These are phyloP conservation scores for Lasiosphaeria ovina DNA, from an alignment of 495 filamentous ascomycete species.

Conservation along the genomic window DNA sequence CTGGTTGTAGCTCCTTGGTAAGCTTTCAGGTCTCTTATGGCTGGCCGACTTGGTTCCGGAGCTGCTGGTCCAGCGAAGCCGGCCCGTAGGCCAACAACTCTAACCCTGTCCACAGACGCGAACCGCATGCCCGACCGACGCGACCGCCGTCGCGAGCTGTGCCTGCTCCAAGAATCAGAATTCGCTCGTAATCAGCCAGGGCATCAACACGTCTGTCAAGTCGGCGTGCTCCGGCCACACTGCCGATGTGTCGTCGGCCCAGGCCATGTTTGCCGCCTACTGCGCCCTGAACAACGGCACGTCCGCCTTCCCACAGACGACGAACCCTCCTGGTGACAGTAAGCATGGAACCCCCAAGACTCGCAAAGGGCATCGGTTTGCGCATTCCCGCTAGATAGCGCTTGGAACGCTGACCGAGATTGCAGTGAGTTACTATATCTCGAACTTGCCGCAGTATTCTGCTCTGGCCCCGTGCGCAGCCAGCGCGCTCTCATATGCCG, in stretches of 20 bases:
- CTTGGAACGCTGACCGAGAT: constrained; percentile 8
- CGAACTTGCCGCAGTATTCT: constrained; percentile 44
- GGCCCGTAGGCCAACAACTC: background rate
- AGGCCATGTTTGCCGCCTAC: constrained; percentile 48
- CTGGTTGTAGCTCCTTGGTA: constrained; percentile 34
- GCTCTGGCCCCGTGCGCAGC: constrained; percentile 45
- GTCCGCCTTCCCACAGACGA: constrained; percentile 42
- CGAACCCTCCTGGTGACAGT: constrained; percentile 46
- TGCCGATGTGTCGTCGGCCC: constrained; percentile 45
- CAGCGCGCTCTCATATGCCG: constrained; percentile 38
- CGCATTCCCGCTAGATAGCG: too few relatives aligned
- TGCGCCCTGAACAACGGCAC: constrained; percentile 47
- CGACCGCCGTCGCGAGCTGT: constrained; percentile 44
- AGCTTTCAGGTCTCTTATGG: background rate
- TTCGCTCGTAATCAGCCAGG: constrained; percentile 34
- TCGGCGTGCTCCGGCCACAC: constrained; percentile 37
- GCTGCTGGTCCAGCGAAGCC: too few relatives aligned
- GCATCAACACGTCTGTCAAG: constrained; percentile 42
- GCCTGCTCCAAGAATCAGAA: constrained; percentile 50
- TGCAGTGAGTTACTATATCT: constrained; percentile 51
- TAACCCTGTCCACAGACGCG: constrained; percentile 16
- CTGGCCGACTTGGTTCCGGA: background rate
- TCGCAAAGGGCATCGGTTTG: too few relatives aligned
- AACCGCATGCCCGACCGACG: constrained; percentile 39
- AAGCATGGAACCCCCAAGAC: constrained; percentile 7